These are phyloP conservation scores for Botryotinia calthae DNA, from an alignment of 2,329 filamentous ascomycete species.

Conservation along the genomic window DNA sequence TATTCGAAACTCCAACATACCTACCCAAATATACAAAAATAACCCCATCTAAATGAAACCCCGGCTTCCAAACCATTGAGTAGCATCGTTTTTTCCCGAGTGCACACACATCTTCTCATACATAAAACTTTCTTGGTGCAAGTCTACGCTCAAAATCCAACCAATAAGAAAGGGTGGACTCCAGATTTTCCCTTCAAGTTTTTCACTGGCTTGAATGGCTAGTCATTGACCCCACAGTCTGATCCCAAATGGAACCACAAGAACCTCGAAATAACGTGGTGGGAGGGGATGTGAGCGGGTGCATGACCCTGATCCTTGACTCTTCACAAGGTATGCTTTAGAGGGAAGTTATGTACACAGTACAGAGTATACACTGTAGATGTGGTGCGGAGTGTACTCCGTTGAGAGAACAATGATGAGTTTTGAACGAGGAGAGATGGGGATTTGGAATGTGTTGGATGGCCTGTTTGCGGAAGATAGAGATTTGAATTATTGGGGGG, in stretches of 20 bases:
- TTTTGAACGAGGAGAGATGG: background rate
- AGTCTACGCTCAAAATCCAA: background rate
- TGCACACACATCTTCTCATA: background rate
- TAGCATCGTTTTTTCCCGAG: background rate
- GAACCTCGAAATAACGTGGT: conserved; percentile 21
- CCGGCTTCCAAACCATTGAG: background rate
- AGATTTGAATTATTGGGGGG: background rate
- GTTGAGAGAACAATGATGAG: background rate
- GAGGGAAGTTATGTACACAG: background rate
- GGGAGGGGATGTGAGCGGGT: conserved; percentile 6
- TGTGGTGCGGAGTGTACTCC: background rate
- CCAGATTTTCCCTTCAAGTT: background rate
- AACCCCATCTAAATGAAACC: background rate
- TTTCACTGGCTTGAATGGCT: background rate
- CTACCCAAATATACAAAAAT: background rate
- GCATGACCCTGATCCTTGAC: conserved; percentile 19
- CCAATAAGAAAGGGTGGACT: background rate
- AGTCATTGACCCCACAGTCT: conserved; percentile 10
- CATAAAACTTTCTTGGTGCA: background rate
- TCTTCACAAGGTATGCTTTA: background rate
- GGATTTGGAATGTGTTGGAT: background rate
- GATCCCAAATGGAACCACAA: conserved; percentile 8
- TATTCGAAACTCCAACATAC: background rate
- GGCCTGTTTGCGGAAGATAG: background rate
- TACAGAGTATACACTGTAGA: background rate